These are phyloP conservation scores for Neurospora sp. DNA, from an alignment of 495 filamentous ascomycete genomes.

Conservation along the genomic window DNA sequence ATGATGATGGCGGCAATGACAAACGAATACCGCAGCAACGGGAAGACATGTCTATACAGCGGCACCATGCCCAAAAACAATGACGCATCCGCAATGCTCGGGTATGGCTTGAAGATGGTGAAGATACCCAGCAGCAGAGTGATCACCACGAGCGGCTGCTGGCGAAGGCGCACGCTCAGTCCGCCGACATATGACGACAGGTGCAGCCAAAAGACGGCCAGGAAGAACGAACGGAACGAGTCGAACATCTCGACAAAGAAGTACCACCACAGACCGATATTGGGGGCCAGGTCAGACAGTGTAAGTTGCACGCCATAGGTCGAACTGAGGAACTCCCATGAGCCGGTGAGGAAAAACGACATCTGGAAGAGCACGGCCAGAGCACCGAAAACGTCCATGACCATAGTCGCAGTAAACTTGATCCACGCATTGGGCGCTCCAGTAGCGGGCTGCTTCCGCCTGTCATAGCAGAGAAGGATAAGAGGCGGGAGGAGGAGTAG, in stretches of 20 bases:
- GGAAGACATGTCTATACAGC: constrained; percentile 89
- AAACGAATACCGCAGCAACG: constrained; percentile 90
- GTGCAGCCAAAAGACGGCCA: constrained; percentile 96
- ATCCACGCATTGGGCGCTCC: background rate
- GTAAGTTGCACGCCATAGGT: constrained; percentile 90
- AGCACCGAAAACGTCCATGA: constrained; percentile 36
- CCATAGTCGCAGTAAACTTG: constrained; percentile 43
- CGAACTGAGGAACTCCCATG: constrained; percentile 74
- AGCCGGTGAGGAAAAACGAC: constrained; percentile 68
- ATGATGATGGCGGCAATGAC: constrained; percentile 69
- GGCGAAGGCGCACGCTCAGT: constrained; percentile 64
- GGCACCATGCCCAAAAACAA: constrained; percentile 75
- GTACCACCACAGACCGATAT: constrained; percentile 98
- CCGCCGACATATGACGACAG: constrained; percentile 79
- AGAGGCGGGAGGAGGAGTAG: constrained; percentile 76
- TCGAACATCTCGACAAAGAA: constrained; percentile 99
- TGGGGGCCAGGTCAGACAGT: constrained; percentile 87
- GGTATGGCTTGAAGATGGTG: constrained; percentile 92
- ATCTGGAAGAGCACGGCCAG: constrained; percentile 49
- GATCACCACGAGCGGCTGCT: constrained; percentile 78
- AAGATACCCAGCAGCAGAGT: constrained; percentile 77
- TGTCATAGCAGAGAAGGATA: constrained; percentile 72
- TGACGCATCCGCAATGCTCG: constrained; percentile 77
- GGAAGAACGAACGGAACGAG: constrained; percentile 92
- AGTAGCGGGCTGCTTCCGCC: constrained; percentile 21